phyloP scores from a whole-genome alignment of 345 rosid genomes.

The Aegle marmelos region DNA sequence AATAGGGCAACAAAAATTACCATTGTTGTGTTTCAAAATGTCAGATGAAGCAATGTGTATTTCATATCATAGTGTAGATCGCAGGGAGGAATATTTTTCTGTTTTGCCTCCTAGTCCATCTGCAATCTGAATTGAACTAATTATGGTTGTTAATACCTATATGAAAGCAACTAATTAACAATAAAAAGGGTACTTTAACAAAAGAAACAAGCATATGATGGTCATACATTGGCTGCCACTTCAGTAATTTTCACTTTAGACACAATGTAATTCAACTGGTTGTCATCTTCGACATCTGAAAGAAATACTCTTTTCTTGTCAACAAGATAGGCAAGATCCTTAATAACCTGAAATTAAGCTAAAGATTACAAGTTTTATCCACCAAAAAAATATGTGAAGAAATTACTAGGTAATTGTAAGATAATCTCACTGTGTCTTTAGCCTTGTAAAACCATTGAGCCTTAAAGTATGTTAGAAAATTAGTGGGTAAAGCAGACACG shows the following conservation, averaged over 20 bases:
- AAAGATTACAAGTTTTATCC: background rate
- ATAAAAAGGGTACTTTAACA: background rate
- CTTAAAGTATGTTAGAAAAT: no score
- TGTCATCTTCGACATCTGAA: constrained; percentile 39
- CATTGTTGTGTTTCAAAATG: constrained; percentile 21
- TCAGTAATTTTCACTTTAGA: constrained; percentile 22
- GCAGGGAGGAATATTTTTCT: constrained; percentile 19
- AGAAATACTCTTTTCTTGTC: constrained; percentile 39
- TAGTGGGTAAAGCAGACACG: no score
- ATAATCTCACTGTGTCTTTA: constrained; percentile 38
- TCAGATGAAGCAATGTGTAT: constrained; percentile 27
- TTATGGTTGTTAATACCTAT: background rate
- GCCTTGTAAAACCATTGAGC: constrained; percentile 42
- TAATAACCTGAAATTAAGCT: constrained; percentile 27
- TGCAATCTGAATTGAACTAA: constrained; percentile 4
- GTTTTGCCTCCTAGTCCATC: constrained; percentile 20
- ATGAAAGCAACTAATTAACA: background rate
- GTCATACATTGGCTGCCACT: constrained; percentile 32
- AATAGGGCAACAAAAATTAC: constrained; percentile 1
- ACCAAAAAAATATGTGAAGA: background rate
- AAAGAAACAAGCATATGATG: background rate
- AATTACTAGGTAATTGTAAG: background rate
- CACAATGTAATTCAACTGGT: constrained; percentile 34
- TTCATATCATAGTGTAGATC: constrained; percentile 39
- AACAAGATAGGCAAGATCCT: constrained; percentile 6